A percentile compares a stretch with the other conserved stretches of the same genome.
phyloP scores from a whole-genome alignment of 2,329 filamentous ascomycete genomes.

The Oidium heveae region DNA sequence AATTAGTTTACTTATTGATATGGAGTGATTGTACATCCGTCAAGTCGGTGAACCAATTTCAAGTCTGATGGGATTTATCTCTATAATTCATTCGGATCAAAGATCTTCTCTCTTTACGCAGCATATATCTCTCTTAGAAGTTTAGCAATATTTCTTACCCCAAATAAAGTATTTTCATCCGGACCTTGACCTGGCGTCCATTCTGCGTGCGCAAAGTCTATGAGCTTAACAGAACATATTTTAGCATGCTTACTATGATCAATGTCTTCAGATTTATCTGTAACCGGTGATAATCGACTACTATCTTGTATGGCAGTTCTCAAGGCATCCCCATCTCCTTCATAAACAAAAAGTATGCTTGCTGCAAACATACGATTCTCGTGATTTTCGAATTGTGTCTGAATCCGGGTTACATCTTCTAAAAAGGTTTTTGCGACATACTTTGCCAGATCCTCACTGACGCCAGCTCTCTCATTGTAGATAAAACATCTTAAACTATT shows the following conservation, averaged over 20 bases:
- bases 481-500: constrained; percentile 30
- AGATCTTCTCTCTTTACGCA: background rate
- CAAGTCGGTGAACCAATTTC: no score
- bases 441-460: constrained; percentile 30
- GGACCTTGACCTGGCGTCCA: constrained; percentile 59
- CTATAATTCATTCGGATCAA: no score
- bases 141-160: constrained; percentile 43
- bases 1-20: no score
- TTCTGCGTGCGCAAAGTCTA: constrained; percentile 84
- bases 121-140: constrained; percentile 35
- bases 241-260: constrained; percentile 31
- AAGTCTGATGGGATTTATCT: no score
- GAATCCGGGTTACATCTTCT: constrained; percentile 25
- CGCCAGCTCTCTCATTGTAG: constrained; percentile 30
- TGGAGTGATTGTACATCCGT: no score
- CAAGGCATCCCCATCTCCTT: constrained; percentile 33
- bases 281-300: constrained; percentile 6
- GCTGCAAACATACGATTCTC: constrained; percentile 36
- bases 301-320: constrained; percentile 15
- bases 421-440: constrained; percentile 28
- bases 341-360: constrained; percentile 33
- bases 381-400: constrained; percentile 25
- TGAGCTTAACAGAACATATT: constrained; percentile 61
- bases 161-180: constrained; percentile 59
- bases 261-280: constrained; percentile 20